Base-by-base conservation (phyloP, 305 asterid genomes). In the Fraxinus angustifolia region DNA sequence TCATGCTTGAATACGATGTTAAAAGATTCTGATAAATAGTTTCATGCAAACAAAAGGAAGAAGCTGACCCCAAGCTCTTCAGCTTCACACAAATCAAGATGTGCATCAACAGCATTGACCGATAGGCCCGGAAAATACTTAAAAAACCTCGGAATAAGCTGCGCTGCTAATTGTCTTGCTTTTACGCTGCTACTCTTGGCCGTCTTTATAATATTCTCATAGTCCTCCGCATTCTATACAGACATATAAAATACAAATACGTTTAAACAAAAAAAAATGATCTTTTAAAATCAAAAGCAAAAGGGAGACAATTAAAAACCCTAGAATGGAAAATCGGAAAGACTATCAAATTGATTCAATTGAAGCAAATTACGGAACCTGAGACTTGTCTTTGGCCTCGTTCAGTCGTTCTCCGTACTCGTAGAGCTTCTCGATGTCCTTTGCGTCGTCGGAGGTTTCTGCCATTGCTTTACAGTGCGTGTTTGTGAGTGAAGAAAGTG, bases 51-150 rank as follows among this genome's bases (percentile, higher is more conserved):
- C 75, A 16, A 83, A 76, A 5, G 48, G 8, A 33, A 34, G 84
- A 81, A 74, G 17, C 96, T 82, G 30, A 95, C 99, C 94, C 93
- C 99, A 79, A 95, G 91, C 84, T 95, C 99, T 77, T 95, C 98
- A 73, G 97, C 97, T 89, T 95, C 99, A 81, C 98, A 95, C 86
- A 95, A 90, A 89, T 95, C 99, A 40, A 95, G 97, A 81, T 95
- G 99, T 36, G 97, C 97, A 83, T 95, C 94, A 16, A 93, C 94
- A 2, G 99, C 98, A 76, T 79, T 88, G 73, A 72, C 93, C 21
- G 97, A 93, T 48, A 90, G 89, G 62, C 85, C 82, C 2, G 98
- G 99, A 70, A 95, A 95, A 78, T 83, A 85, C 92, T 95, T 95
- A 89, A 95, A 95, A 85, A 89, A 95, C 78, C 98, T 90, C 17